A percentile compares a stretch with the other conserved stretches of the same genome.
phyloP scores from a whole-genome alignment of 306 rosid species.

The Acacia confusa region DNA sequence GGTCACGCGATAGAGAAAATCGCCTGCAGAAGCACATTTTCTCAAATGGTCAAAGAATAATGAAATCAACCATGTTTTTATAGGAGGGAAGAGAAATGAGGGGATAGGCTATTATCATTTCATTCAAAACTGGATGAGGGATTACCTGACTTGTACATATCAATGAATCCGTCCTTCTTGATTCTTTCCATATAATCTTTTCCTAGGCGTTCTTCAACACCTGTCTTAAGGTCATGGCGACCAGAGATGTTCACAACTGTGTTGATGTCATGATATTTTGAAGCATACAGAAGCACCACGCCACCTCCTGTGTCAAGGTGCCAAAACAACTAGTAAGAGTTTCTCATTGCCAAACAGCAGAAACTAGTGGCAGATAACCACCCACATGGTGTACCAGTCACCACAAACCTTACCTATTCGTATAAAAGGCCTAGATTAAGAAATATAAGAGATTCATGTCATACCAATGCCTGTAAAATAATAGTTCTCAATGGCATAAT shows the following conservation, averaged over 20 bases:
- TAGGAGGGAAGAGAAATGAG: conserved; percentile 1
- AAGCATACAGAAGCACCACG: conserved; percentile 69
- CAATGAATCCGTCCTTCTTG: conserved; percentile 57
- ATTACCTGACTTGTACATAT: conserved; percentile 56
- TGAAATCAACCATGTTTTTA: not conserved
- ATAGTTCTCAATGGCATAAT: not conserved
- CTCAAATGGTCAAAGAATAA: not conserved
- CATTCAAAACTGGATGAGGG: conserved; percentile 18
- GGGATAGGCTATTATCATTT: not conserved
- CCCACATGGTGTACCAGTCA: not conserved
- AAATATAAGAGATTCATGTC: conserved; percentile 6
- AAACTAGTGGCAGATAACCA: conserved; percentile 13
- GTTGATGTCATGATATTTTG: conserved; percentile 56
- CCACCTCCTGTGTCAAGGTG: conserved; percentile 56
- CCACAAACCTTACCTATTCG: conserved; percentile 13
- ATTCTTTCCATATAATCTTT: conserved; percentile 56
- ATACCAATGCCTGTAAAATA: not conserved
- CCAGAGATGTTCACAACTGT: conserved; percentile 73
- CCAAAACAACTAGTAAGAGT: conserved; percentile 19
- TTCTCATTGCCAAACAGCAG: conserved; percentile 4
- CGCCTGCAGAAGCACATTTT: conserved; percentile 36
- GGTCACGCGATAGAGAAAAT: conserved; percentile 47
- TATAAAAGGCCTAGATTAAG: not conserved
- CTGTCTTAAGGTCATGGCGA: conserved; percentile 66
- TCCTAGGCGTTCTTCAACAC: conserved; percentile 62